Base-by-base conservation (phyloP, 352 stramenopile species). In the Discostella stelligera region DNA sequence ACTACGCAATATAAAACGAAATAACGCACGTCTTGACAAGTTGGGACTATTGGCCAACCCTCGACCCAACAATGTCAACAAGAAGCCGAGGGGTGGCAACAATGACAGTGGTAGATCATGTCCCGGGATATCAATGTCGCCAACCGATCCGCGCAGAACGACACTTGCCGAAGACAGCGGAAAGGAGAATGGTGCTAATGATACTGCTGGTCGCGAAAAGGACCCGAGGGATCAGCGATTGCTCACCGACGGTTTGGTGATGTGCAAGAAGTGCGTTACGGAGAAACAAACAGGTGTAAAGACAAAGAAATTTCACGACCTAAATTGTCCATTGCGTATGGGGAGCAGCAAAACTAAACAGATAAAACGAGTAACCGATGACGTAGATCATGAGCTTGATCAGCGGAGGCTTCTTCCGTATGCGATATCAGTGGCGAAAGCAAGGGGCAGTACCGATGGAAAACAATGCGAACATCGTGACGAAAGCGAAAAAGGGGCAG, bases 1-100 rank as follows among this genome's bases (percentile, higher is more conserved):
- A 30, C 72, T 78, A 37, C 48, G 77, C 7, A 85, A 85, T 53
- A 85, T 85, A 13, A 37, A 78, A 30, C 44, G 72, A 16, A 85
- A 85, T 32, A 62, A 79, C 32, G 30, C 46, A n/a, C 66, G 77
- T 21, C 67, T 85, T 58, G 61, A 48, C 20, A 46, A 66, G 18
- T 69, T 85, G 46, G 77, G 77, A 27, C 63, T 85, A 32, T 18
- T 76, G 27, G 60, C 25, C 23, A 20, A 25, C 37, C 23, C 71
- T 50, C 11, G 7, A 25, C 58, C 54, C 27, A 49, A 60, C n/a
- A 30, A 70, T 52, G 44, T 11, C 20, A 44, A 14, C 37, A 44
- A 44, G 37, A 44, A 44, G 7, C 37, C 7, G 13, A 44, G 13
- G 37, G 41, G 54, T 16, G 16, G 16, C 21, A 62, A 41, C 9